A percentile compares a stretch with the other conserved stretches of the same genome.
Conservation (phyloP, 2,329 filamentous ascomycete species). For the Fusarium subtropicale region DNA sequence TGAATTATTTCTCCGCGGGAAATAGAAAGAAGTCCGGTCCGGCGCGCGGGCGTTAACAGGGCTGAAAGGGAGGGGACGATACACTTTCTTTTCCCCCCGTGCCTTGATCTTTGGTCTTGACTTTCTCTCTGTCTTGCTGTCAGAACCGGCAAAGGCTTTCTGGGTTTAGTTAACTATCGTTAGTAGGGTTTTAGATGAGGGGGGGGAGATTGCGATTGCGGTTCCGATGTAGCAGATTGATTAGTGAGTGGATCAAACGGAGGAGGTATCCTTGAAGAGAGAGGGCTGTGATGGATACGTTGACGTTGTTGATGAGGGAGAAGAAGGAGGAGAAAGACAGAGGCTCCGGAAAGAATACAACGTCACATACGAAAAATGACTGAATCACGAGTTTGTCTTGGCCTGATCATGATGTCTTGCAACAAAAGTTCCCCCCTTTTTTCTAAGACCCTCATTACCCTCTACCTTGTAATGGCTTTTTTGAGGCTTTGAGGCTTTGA, state of each 20-base stretch:
- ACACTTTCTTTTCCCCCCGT: not conserved
- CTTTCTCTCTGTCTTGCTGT: not conserved
- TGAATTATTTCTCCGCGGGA: not conserved
- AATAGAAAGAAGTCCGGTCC: conserved; percentile 5
- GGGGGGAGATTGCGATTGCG: conserved; percentile 2
- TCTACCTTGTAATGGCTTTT: not conserved
- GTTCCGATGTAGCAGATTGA: not conserved
- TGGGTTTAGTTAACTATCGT: not conserved
- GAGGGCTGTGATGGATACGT: not conserved
- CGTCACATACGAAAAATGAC: not conserved
- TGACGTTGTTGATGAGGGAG: not conserved
- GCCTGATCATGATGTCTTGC: not conserved
- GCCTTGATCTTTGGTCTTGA: not conserved
- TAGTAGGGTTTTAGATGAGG: not conserved
- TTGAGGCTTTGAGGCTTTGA: not conserved
- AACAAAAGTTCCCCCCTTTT: not conserved
- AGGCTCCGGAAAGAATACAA: not conserved
- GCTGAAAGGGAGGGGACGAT: conserved; percentile 17
- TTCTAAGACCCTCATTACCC: not conserved
- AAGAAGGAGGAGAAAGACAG: not conserved
- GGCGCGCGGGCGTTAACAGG: conserved; percentile 16
- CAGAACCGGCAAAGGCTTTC: conserved; percentile 4
- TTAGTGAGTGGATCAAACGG: conserved; percentile 3
- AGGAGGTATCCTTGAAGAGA: not conserved
- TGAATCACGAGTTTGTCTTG: not conserved